Base-by-base conservation (phyloP, 129 eudicot species). In the Deinandra increscens region DNA sequence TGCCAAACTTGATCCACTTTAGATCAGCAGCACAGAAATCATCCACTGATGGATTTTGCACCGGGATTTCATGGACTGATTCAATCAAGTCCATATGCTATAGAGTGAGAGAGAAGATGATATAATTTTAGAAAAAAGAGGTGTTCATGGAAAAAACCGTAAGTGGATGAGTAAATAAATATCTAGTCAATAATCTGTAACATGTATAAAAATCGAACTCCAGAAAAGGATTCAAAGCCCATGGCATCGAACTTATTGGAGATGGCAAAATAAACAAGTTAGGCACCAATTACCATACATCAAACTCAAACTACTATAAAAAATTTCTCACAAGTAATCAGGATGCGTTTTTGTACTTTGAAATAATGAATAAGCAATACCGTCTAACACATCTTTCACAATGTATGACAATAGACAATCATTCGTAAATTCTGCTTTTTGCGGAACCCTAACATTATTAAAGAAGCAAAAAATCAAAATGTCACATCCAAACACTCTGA, bases 1-100 rank as follows among this genome's bases (percentile, higher is more conserved):
- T 89, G 46, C 96, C 93, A 62, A 87, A 80, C 74, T 87, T 94
- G 66, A 80, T 56, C 97, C 99, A 94, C 42, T 76, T 78, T 78
- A 94, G 75, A 83, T 89, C 94, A 42, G 83, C 77, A 31, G 99
- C 80, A 14, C 90, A 87, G 68, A 94, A 94, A 13, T 87, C 86
- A 70, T 86, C 96, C 2, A 65, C 82, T 9, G 85, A 75, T 8
- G 97, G 99, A 82, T 85, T 70, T 82, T 94, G 99, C 74, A 94
- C 87, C 26, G 84, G 83, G 55, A 94, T 80, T 69, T 78, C 71
- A 55, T 75, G 74, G 70, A 89, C 81, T 54, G 96, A 85, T 46
- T 80, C 88, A 42, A 87, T 75, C 66, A 89, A 59, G 41, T 89
- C 99, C 97, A 94, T 94, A 76, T 64, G 77, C 80, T 62, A 45